Evolutionary conservation across 768 basidiomycete genomes (phyloP), one percentile per base, ranked within the genome.

Genomic region (Scleroderma citrinum): DNA sequence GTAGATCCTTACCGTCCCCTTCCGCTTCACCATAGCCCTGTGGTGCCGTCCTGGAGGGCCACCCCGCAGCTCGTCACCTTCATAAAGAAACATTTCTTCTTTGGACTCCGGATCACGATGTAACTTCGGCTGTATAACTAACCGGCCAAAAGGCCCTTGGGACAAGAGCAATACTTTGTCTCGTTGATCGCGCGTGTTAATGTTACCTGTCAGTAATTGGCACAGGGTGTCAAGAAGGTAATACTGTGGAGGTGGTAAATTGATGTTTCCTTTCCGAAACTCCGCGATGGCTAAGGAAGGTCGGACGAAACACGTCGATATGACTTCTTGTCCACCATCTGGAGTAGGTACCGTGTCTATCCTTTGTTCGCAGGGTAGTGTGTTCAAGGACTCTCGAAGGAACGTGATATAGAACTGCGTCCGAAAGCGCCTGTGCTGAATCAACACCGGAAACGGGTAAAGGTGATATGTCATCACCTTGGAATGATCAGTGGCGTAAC

Each of bases 181-280:
- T 35, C 76, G 69, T 56, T 85, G 80, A 14, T 68, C 70, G 1
- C 56, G 34, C 2, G 76, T 78, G 50, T 66, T 76, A 44, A 52
- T 46, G 7, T 62, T 49, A 36, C 76, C 76, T 2, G 62, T 49
- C 20, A 87, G 67, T 30, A 86, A 69, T 29, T 70, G 71, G 4
- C 79, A 71, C 32, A 88, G 71, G 3, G 83, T 86, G 10, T 72
- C 68, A 23, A 87, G 64, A 45, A 88, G 74, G 61, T 88, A 88
- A 59, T 75, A 83, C 60, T 88, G 86, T 12, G 86, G 86, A 16
- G 85, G 85, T 81, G 86, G 81, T 39, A 87, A 71, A 3, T 70
- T 70, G 50, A 87, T 80, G 49, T 72, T 70, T 19, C 74, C 69
- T 26, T 68, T 67, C 17, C 59, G 63, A 59, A 76, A 81, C 60